Percentiles rank a stretch among this genome's conserved stretches.
Conservation (phyloP, 805 yeast species). For the Myxozyma geophila region DNA sequence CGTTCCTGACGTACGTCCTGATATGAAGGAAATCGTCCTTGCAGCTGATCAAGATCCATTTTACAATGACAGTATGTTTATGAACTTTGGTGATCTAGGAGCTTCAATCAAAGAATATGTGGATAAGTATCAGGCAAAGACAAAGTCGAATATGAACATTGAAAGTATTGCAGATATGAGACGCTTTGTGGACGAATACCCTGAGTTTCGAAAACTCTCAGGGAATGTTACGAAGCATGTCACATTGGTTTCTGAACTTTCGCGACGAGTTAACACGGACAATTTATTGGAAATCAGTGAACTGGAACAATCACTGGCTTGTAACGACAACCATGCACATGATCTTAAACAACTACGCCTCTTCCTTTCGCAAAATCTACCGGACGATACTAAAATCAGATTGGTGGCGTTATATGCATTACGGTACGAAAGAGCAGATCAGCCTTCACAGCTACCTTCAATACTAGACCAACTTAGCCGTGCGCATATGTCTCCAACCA, state of each 20-base stretch:
- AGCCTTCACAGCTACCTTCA: conserved; percentile 46
- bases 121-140: conserved; percentile 75
- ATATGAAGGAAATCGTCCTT: conserved; percentile 65
- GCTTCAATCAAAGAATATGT: conserved; percentile 85
- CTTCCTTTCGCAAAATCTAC: conserved; percentile 52
- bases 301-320: conserved; percentile 81
- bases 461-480: conserved; percentile 44
- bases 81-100: conserved; percentile 93
- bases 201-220: conserved; percentile 87
- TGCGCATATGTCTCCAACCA: conserved; percentile 41
- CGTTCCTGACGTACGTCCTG: conserved; percentile 61
- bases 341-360: conserved; percentile 63
- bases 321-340: conserved; percentile 60
- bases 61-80: conserved; percentile 77
- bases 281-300: conserved; percentile 86
- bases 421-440: conserved; percentile 59
- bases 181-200: conserved; percentile 86
- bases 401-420: conserved; percentile 74
- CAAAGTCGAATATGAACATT: conserved; percentile 73
- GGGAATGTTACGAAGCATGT: conserved; percentile 91
- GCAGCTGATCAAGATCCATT: conserved; percentile 75
- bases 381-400: conserved; percentile 65
- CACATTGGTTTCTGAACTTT: conserved; percentile 84
- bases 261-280: conserved; percentile 62
- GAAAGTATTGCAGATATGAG: conserved; percentile 88